Percentiles rank a stretch among this genome's conserved stretches.
These are phyloP conservation scores for Aphanocladium album DNA, from an alignment of 2,329 filamentous ascomycete species.

Conservation along the genomic window DNA sequence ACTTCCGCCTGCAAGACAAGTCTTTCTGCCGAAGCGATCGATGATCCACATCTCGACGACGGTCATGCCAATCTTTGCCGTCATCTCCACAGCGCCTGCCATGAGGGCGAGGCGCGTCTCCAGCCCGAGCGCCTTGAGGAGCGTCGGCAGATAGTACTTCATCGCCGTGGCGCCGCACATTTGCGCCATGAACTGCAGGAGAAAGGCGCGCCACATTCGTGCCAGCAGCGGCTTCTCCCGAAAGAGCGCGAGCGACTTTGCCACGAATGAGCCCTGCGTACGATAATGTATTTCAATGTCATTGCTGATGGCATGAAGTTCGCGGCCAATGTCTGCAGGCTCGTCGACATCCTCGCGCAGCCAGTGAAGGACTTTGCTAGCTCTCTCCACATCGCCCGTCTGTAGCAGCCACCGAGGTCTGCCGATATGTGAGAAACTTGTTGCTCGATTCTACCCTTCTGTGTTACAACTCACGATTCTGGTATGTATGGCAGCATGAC, in stretches of 20 bases:
- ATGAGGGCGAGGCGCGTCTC: constrained; percentile 43
- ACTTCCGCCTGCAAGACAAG: constrained; percentile 45
- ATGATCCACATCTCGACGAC: constrained; percentile 54
- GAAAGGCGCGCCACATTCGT: constrained; percentile 50
- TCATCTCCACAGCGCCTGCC: constrained; percentile 52
- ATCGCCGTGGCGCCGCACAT: constrained; percentile 56
- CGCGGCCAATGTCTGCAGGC: constrained; percentile 32
- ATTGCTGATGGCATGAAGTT: constrained; percentile 42
- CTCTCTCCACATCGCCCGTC: constrained; percentile 37
- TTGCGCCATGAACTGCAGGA: constrained; percentile 56
- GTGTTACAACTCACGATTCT: constrained; percentile 41
- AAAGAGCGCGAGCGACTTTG: constrained; percentile 38
- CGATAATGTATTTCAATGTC: constrained; percentile 34
- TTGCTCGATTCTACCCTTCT: not conserved
- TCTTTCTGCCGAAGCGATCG: constrained; percentile 45
- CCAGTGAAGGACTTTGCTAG: constrained; percentile 40
- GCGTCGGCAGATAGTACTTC: constrained; percentile 54
- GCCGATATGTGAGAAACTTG: not conserved
- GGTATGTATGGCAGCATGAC: constrained; percentile 46
- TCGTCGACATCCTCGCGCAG: constrained; percentile 42
- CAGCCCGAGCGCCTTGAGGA: constrained; percentile 47
- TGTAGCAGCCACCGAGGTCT: constrained; percentile 55
- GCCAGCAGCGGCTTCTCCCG: constrained; percentile 42
- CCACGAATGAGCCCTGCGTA: constrained; percentile 20
- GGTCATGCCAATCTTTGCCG: constrained; percentile 51